Base-by-base conservation (phyloP, 495 filamentous ascomycete species). In the Cercophora sp. region DNA sequence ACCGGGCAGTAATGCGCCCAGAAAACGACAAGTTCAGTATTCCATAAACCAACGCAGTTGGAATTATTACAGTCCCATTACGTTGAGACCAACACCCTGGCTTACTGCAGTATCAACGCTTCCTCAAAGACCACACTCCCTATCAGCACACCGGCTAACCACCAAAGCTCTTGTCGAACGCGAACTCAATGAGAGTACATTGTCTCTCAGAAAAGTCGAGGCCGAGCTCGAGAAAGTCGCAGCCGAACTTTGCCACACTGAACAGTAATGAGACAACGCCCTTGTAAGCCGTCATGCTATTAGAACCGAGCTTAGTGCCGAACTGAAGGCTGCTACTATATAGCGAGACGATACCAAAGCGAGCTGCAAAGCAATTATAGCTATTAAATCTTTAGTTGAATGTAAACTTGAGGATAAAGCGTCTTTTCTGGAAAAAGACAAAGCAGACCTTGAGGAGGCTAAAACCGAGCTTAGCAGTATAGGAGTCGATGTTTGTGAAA, bases 21-120 rank as follows among this genome's bases (percentile, higher is more conserved):
- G 42, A 45, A 45, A 25, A 45, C 24, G 42, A 45, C 24, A 45
- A 45, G 42, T 8, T 45, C 42, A 18, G 29, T 45, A 18, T 45
- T 45, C 42, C 42, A 45, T 13, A 25, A 8, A 27, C 24, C 24
- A 18, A 45, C 20, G 22, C 42, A 25, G 42, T 29, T 29, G 42
- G 23, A 45, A 22, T 45, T 25, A 13, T 45, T 45, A 11, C 23
- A 22, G 24, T 45, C 42, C 42, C 42, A 45, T 13, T 45, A 25
- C 8, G 42, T 15, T 25, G 42, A 45, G 20, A 45, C 22, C 24
- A 29, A 29, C 23, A 29, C 42, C 24, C 42, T 45, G 23, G 42
- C 42, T 29, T 45, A 18, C 24, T 45, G 42, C 39, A 25, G 42
- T 22, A 25, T 27, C 23, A 45, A 22, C 42, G 23, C 42, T 16